Evolutionary conservation across 257 asterid species (phyloP), one percentile per base, ranked within the genome.

Genomic region (Voacanga thouarsii): DNA sequence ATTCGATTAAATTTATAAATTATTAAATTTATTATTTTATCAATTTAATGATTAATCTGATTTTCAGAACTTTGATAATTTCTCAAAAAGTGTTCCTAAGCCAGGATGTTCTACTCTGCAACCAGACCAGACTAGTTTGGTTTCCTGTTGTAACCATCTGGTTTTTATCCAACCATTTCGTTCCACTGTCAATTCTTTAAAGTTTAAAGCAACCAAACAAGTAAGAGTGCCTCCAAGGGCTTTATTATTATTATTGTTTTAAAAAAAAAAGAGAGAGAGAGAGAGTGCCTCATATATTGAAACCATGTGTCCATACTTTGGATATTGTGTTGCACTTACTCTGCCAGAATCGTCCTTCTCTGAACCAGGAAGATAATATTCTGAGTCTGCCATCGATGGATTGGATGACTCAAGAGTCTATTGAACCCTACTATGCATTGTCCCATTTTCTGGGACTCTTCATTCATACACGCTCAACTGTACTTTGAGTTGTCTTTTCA

Each of bases 291-390:
- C 15, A 60, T 24, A 24, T 24, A 16, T 28, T 63, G 21, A 41
- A 19, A 68, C 30, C 45, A 14, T 12, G 9, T 64, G 21, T 28
- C 56, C 18, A 51, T 12, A 15, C 14, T 14, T 51, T 51, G 9
- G 56, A 18, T 39, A 51, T 2, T 3, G 33, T 41, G 60, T 63
- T 12, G 65, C 55, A 65, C 53, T 64, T 60, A 75, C 47, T 12
- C 56, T 66, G 74, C 10, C 2, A 28, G 16, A 7, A 51, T 68
- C 75, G 68, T 77, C 80, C 80, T 77, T 67, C 57, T 77, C 63
- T 68, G 75, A 63, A 77, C 69, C 41, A 53, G 59, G 19, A 12
- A 51, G 75, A 77, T 67, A 37, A 77, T 77, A 77, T 77, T 77
- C 75, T 39, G 33, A 39, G 61, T 26, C 12, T 49, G 77, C 12